Percentiles rank a stretch among this genome's conserved stretches.
phyloP scores from a whole-genome alignment of 2,329 filamentous ascomycete species.

The Fusarium beomiforme region DNA sequence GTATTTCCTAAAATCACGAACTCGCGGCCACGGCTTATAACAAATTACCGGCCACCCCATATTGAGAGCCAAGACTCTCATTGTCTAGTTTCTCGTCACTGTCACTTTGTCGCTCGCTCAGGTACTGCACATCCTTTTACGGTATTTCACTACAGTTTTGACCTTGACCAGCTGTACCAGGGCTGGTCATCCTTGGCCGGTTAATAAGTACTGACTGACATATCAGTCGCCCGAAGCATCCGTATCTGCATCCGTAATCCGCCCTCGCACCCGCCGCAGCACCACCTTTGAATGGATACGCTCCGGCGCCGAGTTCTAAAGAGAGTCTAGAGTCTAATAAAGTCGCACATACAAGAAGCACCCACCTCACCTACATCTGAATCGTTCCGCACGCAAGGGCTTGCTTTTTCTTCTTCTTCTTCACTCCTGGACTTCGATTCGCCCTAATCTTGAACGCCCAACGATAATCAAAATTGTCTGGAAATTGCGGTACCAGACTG shows the following conservation, averaged over 20 bases:
- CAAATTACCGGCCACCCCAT: slow-evolving; percentile 26
- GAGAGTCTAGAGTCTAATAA: slow-evolving; percentile 39
- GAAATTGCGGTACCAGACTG: slow-evolving; percentile 28
- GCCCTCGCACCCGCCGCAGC: slow-evolving; percentile 37
- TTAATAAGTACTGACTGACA: slow-evolving; percentile 35
- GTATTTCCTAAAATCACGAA: neutral
- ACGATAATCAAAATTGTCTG: slow-evolving; percentile 5
- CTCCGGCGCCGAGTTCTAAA: slow-evolving; percentile 39
- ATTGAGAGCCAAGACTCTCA: slow-evolving; percentile 34
- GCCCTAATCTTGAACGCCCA: slow-evolving; percentile 14
- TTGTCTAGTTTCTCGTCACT: slow-evolving; percentile 8
- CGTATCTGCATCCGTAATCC: slow-evolving; percentile 30
- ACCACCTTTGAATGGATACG: slow-evolving; percentile 42
- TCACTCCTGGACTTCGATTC: slow-evolving; percentile 20
- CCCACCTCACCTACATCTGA: slow-evolving; percentile 31
- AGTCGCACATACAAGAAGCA: slow-evolving; percentile 39
- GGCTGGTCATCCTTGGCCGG: slow-evolving; percentile 34
- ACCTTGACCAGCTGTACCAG: slow-evolving; percentile 26
- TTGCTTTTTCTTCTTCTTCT: slow-evolving; percentile 7
- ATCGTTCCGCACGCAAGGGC: slow-evolving; percentile 27
- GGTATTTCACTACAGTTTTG: slow-evolving; percentile 18
- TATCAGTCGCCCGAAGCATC: slow-evolving; percentile 44
- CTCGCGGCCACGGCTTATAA: slow-evolving; percentile 15
- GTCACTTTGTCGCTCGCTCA: slow-evolving; percentile 21
- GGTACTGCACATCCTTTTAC: slow-evolving; percentile 22